Base-by-base conservation (phyloP, 495 filamentous ascomycete genomes). In the Xylaria telfairii region DNA sequence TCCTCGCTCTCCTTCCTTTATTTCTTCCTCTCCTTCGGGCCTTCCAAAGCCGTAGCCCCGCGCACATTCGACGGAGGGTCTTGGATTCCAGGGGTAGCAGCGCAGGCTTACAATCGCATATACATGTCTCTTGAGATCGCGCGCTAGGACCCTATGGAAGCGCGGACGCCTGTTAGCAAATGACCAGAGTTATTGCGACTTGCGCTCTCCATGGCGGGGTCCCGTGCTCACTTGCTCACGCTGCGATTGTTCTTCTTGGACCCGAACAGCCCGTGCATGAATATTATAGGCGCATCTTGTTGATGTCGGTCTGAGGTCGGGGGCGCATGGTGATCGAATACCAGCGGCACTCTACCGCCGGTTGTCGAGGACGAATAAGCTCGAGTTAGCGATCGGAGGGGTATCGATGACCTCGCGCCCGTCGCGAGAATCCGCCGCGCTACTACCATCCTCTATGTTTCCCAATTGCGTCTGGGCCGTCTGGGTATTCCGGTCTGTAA, bases 211-310 rank as follows among this genome's bases (percentile, higher is more conserved):
- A 6, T 26, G 21, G 24, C 51, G 61, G 51, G 6, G 41, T 46
- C 67, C 28, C 32, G 41, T n/a, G 83, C 93, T 85, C 88, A 98
- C 96, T 94, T 97, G 90, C 95, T 96, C 72, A 99, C 96, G 80
- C 88, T 94, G 81, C 95, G 83, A 77, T 98, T 96, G 75, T 99
- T 99, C 85, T 93, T 92, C 82, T 97, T 98, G 49, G 93, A 97
- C 28, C 96, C 96, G 77, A 99, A 98, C 19, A 99, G 85, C 4
- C 96, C 96, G 79, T 99, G 96, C 80, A 98, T 87, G 71, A 99
- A 89, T 72, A 99, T 81, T 69, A 99, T 92, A 0, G 96, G 93
- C 53, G 87, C 79, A 56, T 87, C 86, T 71, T 82, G 76, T 53
- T 57, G 73, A 21, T 83, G 78, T 0, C 75, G 63, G 59, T 73